Base-by-base conservation (phyloP, 164 flowering plant species). In the Cinnamomum micranthum region DNA sequence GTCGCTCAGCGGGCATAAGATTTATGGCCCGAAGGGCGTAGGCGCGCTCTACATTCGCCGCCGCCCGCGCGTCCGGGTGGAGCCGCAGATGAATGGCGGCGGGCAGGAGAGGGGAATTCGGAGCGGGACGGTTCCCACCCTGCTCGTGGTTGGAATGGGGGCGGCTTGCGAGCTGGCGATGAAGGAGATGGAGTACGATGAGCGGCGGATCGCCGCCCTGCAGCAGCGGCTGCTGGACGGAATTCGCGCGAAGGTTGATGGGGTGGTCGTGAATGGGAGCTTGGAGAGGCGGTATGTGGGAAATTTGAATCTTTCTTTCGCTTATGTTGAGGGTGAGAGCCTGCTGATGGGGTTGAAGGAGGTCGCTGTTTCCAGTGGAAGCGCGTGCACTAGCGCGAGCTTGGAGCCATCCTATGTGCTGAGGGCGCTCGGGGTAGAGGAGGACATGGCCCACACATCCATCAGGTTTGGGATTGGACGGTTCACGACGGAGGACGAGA, bases 401-500 rank as follows among this genome's bases (percentile, higher is more conserved):
- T 81, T 95, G 88, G 99, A 93, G 87, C 98, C 99, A 0, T 92
- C 98, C 0, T 95, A 92, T 80, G 99, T 93, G 66, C 75, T 95
- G 85, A 87, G 99, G 84, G 99, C 97, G 1, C 83, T 95, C 77
- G 99, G 99, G 9, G 98, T 95, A 65, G 99, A 95, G 17, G 98
- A 95, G 79, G 99, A 95, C 58, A 94, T 94, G 99, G 99, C 99
- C 2, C 97, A 95, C 77, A 95, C 98, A 2, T 95, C 98, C 0
- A 95, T 95, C 68, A 82, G 99, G 86, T 92, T 88, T 75, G 99
- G 99, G 72, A 94, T 95, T 73, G 99, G 99, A 75, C 84, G 99
- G 90, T 94, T 95, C 70, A 92, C 99, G 0, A 95, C 97, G 0
- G 98, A 95, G 83, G 92, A 78, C 0, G 98, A 95, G 85, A 84